Evolutionary conservation across 495 filamentous ascomycete genomes (phyloP).

Genomic region (Evernia prunastri): DNA sequence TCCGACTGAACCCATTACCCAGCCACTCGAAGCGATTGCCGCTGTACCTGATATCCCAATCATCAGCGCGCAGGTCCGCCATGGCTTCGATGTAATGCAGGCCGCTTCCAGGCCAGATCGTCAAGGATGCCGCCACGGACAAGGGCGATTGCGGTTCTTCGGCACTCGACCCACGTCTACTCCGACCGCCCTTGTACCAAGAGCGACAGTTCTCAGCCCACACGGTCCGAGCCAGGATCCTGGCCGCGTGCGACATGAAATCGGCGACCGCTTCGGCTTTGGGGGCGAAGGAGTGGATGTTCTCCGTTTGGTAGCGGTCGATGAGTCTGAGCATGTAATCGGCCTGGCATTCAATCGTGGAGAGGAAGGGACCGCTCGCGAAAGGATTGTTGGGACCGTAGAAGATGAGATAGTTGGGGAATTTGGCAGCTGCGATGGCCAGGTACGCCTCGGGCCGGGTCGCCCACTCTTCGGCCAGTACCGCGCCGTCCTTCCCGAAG

Average conservation of each 20-base stretch:
- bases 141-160: not conserved
- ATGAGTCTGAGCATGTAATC: not conserved
- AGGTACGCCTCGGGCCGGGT: constrained; percentile 51
- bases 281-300: not conserved
- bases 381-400: not conserved
- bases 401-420: constrained; percentile 55
- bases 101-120: not conserved
- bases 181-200: not conserved
- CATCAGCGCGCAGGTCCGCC: not conserved
- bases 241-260: no score
- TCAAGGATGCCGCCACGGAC: not conserved
- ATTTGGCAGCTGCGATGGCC: constrained; percentile 52
- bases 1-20: not conserved
- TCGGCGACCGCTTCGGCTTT: no score
- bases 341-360: constrained; percentile 16
- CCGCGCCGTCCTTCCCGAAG: constrained; percentile 41
- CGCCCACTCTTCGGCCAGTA: constrained; percentile 46
- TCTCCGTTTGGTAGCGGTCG: not conserved
- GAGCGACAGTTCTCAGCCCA: not conserved
- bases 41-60: not conserved
- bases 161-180: no score
- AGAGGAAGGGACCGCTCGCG: constrained; percentile 4
- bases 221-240: not conserved
- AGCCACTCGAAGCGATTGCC: constrained; percentile 3
- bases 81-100: not conserved